Base-by-base conservation (phyloP, 2,329 filamentous ascomycete genomes). In the Pseudocercospora vitis region DNA sequence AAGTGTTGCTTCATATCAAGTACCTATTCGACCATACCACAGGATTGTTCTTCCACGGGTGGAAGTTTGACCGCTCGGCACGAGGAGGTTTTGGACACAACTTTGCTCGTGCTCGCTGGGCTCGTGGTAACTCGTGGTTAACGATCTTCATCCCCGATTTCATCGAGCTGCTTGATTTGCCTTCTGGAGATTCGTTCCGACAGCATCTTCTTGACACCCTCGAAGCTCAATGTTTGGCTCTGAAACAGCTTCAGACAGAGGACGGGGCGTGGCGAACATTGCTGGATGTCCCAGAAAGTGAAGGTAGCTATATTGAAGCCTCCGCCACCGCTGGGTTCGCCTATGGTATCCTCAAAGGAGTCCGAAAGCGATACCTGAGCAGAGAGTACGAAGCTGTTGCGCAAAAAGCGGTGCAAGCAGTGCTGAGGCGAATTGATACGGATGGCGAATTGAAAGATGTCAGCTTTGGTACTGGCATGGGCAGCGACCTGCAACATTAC, bases 101-200 rank as follows among this genome's bases (percentile, higher is more conserved):
- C 60, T 83, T 82, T 60, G 80, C 79, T 2, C 63, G 73, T 47
- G 80, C 79, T 7, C 70, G 78, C 29, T 82, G 80, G 80, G 80
- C 79, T 9, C 69, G 80, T n/a, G 80, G 80, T 14, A 89, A 89
- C 67, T 80, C 78, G 57, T 92, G 88, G 88, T 68, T 92, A 42
- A 91, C 88, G 0, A 91, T 92, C 56, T 88, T 83, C n/a, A 88
- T 91, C 49, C 88, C 88, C 0, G 88, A 92, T 65, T 87, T 91
- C 61, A 78, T 92, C 52, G 88, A 91, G 67, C 69, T 92, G 47
- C 73, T 91, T 32, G 80, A 85, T 32, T 72, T 90, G 21, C 72
- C 78, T 2, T 68, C 75, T 2, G 71, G 70, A 2, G 86, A 90
- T 61, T 80, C 85, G 0, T 74, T 90, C 21, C 78, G 83, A 8